Conservation (phyloP, 2,329 filamentous ascomycete species). For the Scolecobasidium constrictum region DNA sequence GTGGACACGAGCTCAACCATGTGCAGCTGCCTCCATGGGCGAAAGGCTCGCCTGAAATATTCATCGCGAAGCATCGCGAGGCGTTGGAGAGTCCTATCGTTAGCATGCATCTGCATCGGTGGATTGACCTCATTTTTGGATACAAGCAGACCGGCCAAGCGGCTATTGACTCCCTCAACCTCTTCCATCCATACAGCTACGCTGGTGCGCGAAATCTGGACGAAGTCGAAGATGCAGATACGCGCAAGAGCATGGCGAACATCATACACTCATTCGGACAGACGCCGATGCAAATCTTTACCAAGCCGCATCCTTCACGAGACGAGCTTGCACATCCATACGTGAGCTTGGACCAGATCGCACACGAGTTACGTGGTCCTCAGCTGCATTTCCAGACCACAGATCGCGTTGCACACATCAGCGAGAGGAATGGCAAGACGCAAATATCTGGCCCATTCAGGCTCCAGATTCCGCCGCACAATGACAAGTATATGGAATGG, state of each 20-base stretch:
- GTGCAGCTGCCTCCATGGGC: constrained; percentile 93
- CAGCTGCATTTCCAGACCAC: constrained; percentile 66
- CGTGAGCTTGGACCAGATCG: constrained; percentile 65
- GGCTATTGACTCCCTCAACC: constrained; percentile 82
- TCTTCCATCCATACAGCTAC: constrained; percentile 94
- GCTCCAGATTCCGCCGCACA: constrained; percentile 73
- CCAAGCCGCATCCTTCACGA: constrained; percentile 64
- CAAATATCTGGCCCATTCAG: constrained; percentile 76
- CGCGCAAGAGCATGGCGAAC: constrained; percentile 78
- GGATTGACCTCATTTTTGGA: constrained; percentile 95
- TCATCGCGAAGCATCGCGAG: constrained; percentile 91
- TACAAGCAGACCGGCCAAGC: constrained; percentile 89
- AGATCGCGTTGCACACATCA: constrained; percentile 70
- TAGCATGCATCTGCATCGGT: constrained; percentile 77
- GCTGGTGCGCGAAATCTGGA: constrained; percentile 89
- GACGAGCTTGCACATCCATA: constrained; percentile 56
- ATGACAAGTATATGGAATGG: constrained; percentile 92
- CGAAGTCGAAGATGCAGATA: constrained; percentile 76
- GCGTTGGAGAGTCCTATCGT: constrained; percentile 90
- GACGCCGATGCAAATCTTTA: constrained; percentile 90
- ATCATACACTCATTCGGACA: constrained; percentile 99
- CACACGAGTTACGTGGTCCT: constrained; percentile 64
- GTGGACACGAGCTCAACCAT: constrained; percentile 68
- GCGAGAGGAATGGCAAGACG: constrained; percentile 68
- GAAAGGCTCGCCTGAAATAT: constrained; percentile 89